A percentile compares a stretch with the other conserved stretches of the same genome.
These are phyloP conservation scores for Pyrenochaeta sp. DNA, from an alignment of 2,329 filamentous ascomycete genomes.

Conservation along the genomic window DNA sequence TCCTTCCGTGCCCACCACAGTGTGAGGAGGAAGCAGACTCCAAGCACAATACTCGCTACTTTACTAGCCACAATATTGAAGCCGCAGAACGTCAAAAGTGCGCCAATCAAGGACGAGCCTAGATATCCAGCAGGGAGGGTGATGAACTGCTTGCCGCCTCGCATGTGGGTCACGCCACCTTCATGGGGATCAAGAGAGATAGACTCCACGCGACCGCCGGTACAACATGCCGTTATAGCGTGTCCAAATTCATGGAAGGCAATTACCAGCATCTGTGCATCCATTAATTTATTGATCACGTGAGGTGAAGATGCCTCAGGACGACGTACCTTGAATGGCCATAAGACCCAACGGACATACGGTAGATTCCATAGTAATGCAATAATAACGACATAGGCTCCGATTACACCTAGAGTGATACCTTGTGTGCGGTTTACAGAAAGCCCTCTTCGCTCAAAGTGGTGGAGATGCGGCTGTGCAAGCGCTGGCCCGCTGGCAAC, in stretches of 20 bases:
- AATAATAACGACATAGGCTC: conserved; percentile 74
- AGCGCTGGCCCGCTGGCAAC: conserved; percentile 36
- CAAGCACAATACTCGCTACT: conserved; percentile 76
- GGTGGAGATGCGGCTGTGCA: conserved; percentile 31
- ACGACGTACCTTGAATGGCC: conserved; percentile 75
- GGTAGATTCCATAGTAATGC: conserved; percentile 81
- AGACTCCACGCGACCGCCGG: conserved; percentile 75
- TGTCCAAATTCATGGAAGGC: conserved; percentile 84
- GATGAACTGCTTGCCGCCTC: conserved; percentile 72
- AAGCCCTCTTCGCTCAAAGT: conserved; percentile 61
- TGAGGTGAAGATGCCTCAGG: no score
- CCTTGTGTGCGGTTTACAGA: conserved; percentile 72
- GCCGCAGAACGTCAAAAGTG: conserved; percentile 78
- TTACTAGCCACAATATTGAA: conserved; percentile 85
- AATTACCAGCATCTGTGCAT: no score
- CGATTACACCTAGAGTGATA: conserved; percentile 75
- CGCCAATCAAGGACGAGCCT: conserved; percentile 78
- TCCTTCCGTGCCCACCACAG: conserved; percentile 82
- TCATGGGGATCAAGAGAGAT: conserved; percentile 79
- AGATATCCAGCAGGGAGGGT: conserved; percentile 81
- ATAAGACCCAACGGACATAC: conserved; percentile 75
- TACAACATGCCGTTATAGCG: conserved; percentile 74
- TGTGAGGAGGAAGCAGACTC: conserved; percentile 77
- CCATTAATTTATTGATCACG: no score
- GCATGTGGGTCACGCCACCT: conserved; percentile 80